These are phyloP conservation scores for Nadsonia fulvescens DNA, from an alignment of 805 yeast genomes.

Conservation along the genomic window DNA sequence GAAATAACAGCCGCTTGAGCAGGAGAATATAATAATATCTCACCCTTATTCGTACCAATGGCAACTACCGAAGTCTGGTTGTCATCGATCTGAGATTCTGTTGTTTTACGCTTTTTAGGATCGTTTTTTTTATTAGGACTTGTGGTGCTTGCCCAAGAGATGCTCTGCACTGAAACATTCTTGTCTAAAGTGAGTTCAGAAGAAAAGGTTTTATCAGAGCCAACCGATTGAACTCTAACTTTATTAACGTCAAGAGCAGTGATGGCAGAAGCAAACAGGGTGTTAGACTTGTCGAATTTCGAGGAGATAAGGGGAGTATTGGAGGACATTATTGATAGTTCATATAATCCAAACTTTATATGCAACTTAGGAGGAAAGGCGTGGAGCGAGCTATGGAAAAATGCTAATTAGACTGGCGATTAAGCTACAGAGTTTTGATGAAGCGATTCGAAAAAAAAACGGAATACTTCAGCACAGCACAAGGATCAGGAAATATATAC, in stretches of 20 bases:
- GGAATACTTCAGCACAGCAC: too few relatives aligned
- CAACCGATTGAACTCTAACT: constrained; percentile 39
- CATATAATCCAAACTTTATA: too few relatives aligned
- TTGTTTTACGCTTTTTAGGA: constrained; percentile 13
- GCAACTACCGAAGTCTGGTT: constrained; percentile 30
- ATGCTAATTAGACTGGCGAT: too few relatives aligned
- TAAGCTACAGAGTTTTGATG: too few relatives aligned
- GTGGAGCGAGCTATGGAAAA: too few relatives aligned
- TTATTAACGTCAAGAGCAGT: constrained; percentile 57
- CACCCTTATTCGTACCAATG: constrained; percentile 49
- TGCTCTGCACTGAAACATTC: constrained; percentile 27
- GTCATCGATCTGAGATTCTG: constrained; percentile 9
- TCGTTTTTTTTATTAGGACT: too few relatives aligned
- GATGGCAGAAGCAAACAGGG: constrained; percentile 43
- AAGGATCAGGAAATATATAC: too few relatives aligned
- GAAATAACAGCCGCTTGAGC: constrained; percentile 36
- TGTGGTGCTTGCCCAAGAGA: constrained; percentile 31
- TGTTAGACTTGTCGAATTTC: constrained; percentile 43
- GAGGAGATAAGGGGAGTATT: constrained; percentile 12
- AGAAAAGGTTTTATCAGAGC: constrained; percentile 24
- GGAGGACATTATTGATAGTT: too few relatives aligned
- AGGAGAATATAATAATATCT: constrained; percentile 50
- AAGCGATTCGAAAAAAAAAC: too few relatives aligned
- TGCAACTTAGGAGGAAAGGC: too few relatives aligned
- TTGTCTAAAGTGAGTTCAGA: constrained; percentile 36